Percentiles rank a stretch among this genome's conserved stretches.
Evolutionary conservation across 352 stramenopile genomes (phyloP).

Genomic region (Peronosclerospora sorghi): DNA sequence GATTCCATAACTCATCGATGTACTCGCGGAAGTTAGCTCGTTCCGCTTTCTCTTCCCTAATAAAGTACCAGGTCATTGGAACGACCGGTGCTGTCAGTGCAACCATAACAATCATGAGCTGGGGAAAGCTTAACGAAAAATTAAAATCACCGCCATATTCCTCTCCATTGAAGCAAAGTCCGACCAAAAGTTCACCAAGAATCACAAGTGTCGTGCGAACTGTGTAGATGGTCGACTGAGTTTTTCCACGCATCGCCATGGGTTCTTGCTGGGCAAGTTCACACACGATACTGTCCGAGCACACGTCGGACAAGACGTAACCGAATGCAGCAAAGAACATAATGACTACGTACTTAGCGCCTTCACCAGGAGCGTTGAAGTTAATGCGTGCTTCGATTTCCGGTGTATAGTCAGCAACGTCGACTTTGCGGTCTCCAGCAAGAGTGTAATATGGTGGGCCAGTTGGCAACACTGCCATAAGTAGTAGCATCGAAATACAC

Average conservation of each 20-base stretch:
- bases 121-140: constrained; percentile 32
- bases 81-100: constrained; percentile 20
- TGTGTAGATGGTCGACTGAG: constrained; percentile 44
- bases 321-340: constrained; percentile 50
- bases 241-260: constrained; percentile 27
- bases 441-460: constrained; percentile 33
- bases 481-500: constrained; percentile 24
- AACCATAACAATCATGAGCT: constrained; percentile 32
- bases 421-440: constrained; percentile 18
- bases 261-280: constrained; percentile 40
- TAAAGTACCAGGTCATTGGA: constrained; percentile 32
- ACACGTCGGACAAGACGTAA: constrained; percentile 39
- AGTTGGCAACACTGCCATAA: constrained; percentile 25
- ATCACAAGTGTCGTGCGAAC: constrained; percentile 27
- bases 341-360: constrained; percentile 32
- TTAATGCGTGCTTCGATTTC: constrained; percentile 39
- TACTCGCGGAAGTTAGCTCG: constrained; percentile 31
- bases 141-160: constrained; percentile 38
- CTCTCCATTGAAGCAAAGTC: constrained; percentile 35
- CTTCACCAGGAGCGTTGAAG: constrained; percentile 18
- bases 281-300: constrained; percentile 37
- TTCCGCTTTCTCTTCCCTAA: constrained; percentile 24
- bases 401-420: constrained; percentile 31
- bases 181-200: constrained; percentile 28
- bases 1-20: constrained; percentile 37